A percentile compares a stretch with the other conserved stretches of the same genome.
Evolutionary conservation across 176 grass and related monocot genomes (phyloP).

Genomic region (Leersia perrieri): DNA sequence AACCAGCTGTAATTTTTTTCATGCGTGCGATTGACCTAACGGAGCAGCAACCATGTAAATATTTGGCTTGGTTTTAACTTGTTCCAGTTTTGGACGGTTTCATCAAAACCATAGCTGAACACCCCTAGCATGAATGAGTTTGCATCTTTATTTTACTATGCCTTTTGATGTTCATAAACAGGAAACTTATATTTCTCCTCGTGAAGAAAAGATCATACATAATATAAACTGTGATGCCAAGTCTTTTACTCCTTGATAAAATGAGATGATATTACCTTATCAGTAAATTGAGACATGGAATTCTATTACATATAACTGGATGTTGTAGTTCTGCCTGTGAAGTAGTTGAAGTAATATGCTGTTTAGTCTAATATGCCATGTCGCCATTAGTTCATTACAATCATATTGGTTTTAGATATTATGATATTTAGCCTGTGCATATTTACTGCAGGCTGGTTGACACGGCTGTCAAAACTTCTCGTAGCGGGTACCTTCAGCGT

Average conservation of each 20-base stretch:
- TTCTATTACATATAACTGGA: not conserved
- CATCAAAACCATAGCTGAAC: no score
- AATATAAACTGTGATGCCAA: not conserved
- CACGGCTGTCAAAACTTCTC: constrained; percentile 94
- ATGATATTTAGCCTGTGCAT: constrained; percentile 10
- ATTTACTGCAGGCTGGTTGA: constrained; percentile 69
- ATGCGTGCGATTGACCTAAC: no score
- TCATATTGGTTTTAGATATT: not conserved
- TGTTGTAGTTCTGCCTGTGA: not conserved
- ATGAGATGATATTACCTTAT: not conserved
- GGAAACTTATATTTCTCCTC: not conserved
- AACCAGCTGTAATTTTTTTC: no score
- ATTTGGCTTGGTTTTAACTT: no score
- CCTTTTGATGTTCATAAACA: not conserved
- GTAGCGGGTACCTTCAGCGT: constrained; percentile 92
- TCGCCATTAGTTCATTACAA: no score
- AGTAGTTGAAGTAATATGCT: not conserved
- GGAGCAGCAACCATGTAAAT: no score
- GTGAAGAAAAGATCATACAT: not conserved
- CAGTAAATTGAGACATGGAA: not conserved
- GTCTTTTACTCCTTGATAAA: not conserved
- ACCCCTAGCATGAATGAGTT: not conserved
- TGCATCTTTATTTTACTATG: not conserved
- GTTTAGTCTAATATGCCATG: not conserved
- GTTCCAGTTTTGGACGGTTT: no score